Evolutionary conservation across 305 asterid genomes (phyloP).

Genomic region (Fraxinus paxiana): DNA sequence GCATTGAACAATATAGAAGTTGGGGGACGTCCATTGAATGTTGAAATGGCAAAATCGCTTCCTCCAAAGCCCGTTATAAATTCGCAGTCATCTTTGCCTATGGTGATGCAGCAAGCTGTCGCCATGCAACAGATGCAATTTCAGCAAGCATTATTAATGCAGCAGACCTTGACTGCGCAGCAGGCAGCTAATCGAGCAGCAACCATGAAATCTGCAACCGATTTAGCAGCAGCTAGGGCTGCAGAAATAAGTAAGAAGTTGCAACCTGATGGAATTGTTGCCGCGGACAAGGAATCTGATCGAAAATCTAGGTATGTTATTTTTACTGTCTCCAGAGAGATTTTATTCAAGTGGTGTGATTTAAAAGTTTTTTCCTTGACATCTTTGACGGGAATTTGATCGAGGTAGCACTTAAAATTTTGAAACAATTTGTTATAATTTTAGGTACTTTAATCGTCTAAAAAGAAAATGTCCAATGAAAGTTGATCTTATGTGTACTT

Average conservation of each 20-base stretch:
- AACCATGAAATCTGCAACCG: conserved; percentile 91
- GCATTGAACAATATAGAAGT: conserved; percentile 92
- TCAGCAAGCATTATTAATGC: conserved; percentile 94
- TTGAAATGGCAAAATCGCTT: conserved; percentile 94
- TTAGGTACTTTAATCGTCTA: neutral
- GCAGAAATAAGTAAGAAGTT: conserved; percentile 84
- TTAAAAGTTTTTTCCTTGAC: neutral
- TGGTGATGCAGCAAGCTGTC: conserved; percentile 95
- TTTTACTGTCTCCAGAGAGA: neutral
- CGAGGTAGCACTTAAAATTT: neutral
- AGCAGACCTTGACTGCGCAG: conserved; percentile 78
- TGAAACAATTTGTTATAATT: neutral
- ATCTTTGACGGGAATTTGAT: neutral
- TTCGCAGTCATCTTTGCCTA: conserved; percentile 60
- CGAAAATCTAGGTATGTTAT: conserved; percentile 64
- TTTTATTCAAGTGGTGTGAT: neutral
- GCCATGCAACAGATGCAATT: conserved; percentile 99
- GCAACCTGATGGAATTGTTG: conserved; percentile 71
- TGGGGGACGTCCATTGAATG: conserved; percentile 91
- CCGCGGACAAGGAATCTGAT: conserved; percentile 52
- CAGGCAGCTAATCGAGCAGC: conserved; percentile 97
- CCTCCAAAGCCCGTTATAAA: conserved; percentile 64
- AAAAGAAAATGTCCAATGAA: neutral
- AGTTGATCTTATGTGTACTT: neutral
- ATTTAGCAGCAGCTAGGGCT: conserved; percentile 98